A percentile compares a stretch with the other conserved stretches of the same genome.
These are phyloP conservation scores for Russula brevipes DNA, from an alignment of 768 basidiomycete genomes.

Conservation along the genomic window DNA sequence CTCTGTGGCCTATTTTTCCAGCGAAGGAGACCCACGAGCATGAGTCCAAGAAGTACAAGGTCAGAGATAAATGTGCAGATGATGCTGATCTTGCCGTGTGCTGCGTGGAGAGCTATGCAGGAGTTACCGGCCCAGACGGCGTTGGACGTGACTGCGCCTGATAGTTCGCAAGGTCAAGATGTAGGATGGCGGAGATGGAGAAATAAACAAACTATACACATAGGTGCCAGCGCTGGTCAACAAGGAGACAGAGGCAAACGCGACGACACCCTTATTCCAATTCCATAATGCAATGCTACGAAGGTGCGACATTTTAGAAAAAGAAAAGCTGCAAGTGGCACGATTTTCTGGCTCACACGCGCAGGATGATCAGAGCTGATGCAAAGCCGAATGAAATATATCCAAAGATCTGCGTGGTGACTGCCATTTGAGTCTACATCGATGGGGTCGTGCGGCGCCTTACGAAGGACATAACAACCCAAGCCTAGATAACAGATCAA, in stretches of 20 bases:
- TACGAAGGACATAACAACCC: slow-evolving; percentile 13
- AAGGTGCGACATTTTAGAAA: neutral
- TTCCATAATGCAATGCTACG: slow-evolving; percentile 13
- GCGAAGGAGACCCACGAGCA: slow-evolving; percentile 15
- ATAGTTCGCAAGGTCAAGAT: neutral
- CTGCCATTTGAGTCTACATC: neutral
- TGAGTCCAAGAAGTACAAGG: slow-evolving; percentile 14
- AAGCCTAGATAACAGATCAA: slow-evolving; percentile 3
- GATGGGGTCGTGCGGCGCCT: neutral
- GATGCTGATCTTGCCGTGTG: neutral
- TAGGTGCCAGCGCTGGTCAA: neutral
- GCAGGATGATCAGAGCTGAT: slow-evolving; percentile 17
- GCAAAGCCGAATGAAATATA: slow-evolving; percentile 14
- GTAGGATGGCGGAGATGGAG: neutral
- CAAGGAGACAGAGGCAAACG: neutral
- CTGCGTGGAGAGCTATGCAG: neutral
- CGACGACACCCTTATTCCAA: neutral
- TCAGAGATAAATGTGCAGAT: slow-evolving; percentile 10
- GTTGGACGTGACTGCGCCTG: neutral
- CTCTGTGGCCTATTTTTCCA: neutral
- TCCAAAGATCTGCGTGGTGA: slow-evolving; percentile 1
- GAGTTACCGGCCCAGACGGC: neutral
- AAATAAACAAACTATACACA: neutral
- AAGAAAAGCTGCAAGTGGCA: neutral
- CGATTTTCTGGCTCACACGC: slow-evolving; percentile 6